Evolutionary conservation across 257 asterid species (phyloP), one percentile per base, ranked within the genome.

Genomic region (Gynochthodes officinalis): DNA sequence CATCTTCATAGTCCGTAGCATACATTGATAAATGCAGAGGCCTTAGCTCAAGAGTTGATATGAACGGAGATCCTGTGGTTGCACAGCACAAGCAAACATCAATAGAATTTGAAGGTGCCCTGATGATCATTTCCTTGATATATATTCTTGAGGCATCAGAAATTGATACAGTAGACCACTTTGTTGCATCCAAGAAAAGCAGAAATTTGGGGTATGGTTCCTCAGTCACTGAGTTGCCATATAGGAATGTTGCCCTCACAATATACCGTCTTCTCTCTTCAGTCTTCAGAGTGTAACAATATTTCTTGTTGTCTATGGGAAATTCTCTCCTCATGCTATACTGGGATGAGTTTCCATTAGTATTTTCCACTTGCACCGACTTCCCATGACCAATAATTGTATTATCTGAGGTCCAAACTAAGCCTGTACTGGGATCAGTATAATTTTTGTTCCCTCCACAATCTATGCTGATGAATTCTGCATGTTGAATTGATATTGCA

Each of bases 71-170:
- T 5, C 96, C 99, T 0, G 99, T 94, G 27, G 96, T 87, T 13
- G 98, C 93, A 74, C 99, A 94, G 80, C 99, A 94, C 78, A 94
- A 57, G 78, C 99, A 94, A 64, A 94, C 96, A 48, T 87, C 85
- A 21, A 91, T 65, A 0, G 89, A 90, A 15, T 69, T 16, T 0
- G 98, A 85, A 3, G 92, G 95, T 7, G 99, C 99, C 79, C 99
- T 78, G 10, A 94, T 83, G 81, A 94, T 88, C 98, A 94, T 94
- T 77, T 94, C 99, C 67, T 88, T 77, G 15, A 84, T 82, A 62
- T 91, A 87, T 12, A 81, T 77, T 75, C 97, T 87, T 0, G 93
- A 80, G 80, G 90, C 81, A 46, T 94, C 99, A 79, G 83, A 78
- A 35, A 94, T 82, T 9, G 95, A 86, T 4, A 94, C 84, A 23